Evolutionary conservation across 148 eudicot genomes (phyloP), one percentile per base, ranked within the genome.

Genomic region (Limonium bicolor): DNA sequence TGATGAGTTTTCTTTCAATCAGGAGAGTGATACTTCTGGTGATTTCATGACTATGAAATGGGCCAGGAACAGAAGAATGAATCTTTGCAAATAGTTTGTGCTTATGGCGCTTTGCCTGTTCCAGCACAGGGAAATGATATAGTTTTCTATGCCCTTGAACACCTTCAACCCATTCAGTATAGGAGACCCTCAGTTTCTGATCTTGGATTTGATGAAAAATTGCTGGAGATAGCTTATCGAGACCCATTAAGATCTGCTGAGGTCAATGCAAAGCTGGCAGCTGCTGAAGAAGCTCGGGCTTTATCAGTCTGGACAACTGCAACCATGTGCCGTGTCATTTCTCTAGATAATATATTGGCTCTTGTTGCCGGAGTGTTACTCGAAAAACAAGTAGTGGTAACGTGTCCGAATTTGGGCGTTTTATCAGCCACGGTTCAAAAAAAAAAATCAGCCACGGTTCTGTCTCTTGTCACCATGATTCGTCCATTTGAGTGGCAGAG

Each of bases 401-500:
- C 71, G 33, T 76, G 85, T 61, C 82, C 79, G 48, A 90, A 90
- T 66, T 69, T 81, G 94, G 99, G 99, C 50, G 70, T 78, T 41
- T 69, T 90, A 19, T 84, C 95, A 22, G 94, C 99, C 51, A 51
- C 70, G 19, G 77, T 78, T 58, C 63, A n/a, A n/a, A n/a, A n/a
- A n/a, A n/a, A n/a, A n/a, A n/a, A n/a, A n/a, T n/a, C n/a, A n/a
- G n/a, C 99, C 51, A 51, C 70, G 19, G 77, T 78, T 58, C 63
- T 82, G 38, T 79, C 95, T 59, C 32, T 85, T 51, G 71, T 76
- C 59, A 82, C 99, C 39, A 58, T 85, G 56, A 81, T 90, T 47
- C 82, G 79, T 37, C 99, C 99, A 42, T 90, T 90, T 73, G 93
- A 85, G 53, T 90, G 99, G 99, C 99, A 90, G 62, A 72, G 88